Percentiles rank a stretch among this genome's conserved stretches.
Conservation (phyloP, 306 rosid genomes). For the Begonia masoniana region DNA sequence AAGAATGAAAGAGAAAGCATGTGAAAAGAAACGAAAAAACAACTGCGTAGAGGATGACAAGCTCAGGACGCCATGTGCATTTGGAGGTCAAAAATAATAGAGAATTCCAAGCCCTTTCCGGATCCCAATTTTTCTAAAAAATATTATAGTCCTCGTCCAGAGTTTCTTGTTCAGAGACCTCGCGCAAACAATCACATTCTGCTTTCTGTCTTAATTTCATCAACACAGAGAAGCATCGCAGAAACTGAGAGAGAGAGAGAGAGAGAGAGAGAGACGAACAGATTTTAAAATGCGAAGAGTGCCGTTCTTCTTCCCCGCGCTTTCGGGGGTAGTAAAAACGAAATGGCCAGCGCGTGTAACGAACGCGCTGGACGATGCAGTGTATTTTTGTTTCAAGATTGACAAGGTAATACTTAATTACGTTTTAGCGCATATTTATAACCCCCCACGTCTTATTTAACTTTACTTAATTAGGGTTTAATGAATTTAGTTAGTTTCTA, state of each 20-base stretch:
- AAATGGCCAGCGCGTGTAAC: slow-evolving; percentile 7
- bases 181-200: slow-evolving; percentile 11
- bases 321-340: slow-evolving; percentile 18
- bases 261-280: slow-evolving; percentile 11
- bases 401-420: not conserved
- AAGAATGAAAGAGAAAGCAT: slow-evolving; percentile 24
- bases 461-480: no score
- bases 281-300: slow-evolving; percentile 25
- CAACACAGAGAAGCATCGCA: not conserved
- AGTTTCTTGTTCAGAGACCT: slow-evolving; percentile 8
- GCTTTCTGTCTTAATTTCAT: not conserved
- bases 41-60: slow-evolving; percentile 38
- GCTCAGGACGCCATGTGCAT: slow-evolving; percentile 93
- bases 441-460: no score
- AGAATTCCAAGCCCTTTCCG: slow-evolving; percentile 29
- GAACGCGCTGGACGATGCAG: slow-evolving; percentile 19
- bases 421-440: not conserved
- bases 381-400: not conserved
- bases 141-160: slow-evolving; percentile 2
- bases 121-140: slow-evolving; percentile 3
- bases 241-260: not conserved
- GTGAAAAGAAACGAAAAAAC: slow-evolving; percentile 25
- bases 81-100: slow-evolving; percentile 65
- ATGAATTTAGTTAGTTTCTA: not conserved
- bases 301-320: slow-evolving; percentile 47